Evolutionary conservation across 768 basidiomycete species (phyloP).

Genomic region (Lactifluus piperatus): DNA sequence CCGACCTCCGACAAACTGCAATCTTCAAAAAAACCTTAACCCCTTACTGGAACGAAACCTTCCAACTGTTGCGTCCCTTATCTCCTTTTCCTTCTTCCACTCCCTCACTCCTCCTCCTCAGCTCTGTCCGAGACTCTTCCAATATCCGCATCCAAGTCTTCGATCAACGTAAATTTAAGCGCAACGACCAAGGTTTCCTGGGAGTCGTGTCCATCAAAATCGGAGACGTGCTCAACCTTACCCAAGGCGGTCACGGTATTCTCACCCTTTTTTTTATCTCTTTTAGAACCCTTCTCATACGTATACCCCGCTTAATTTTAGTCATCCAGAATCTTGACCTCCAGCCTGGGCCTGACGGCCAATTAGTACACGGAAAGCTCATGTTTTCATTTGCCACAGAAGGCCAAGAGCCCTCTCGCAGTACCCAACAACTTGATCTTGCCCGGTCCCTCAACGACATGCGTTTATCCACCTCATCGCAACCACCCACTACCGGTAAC

Average conservation of each 20-base stretch:
- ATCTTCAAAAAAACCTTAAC: slow-evolving; percentile 59
- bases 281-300: background rate
- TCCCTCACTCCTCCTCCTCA: slow-evolving; percentile 25
- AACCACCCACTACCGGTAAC: background rate
- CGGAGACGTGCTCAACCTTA: slow-evolving; percentile 33
- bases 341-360: slow-evolving; percentile 60
- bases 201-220: slow-evolving; percentile 41
- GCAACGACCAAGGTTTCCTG: slow-evolving; percentile 68
- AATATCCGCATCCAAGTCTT: slow-evolving; percentile 80
- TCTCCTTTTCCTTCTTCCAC: background rate
- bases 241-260: slow-evolving; percentile 26
- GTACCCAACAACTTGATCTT: slow-evolving; percentile 19
- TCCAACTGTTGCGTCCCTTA: slow-evolving; percentile 54
- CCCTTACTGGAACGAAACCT: slow-evolving; percentile 79
- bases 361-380: slow-evolving; percentile 77
- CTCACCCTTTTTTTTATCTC: background rate
- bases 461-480: slow-evolving; percentile 2
- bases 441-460: slow-evolving; percentile 10
- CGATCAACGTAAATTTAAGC: slow-evolving; percentile 83
- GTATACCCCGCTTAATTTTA: slow-evolving; percentile 19
- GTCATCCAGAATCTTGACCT: slow-evolving; percentile 71
- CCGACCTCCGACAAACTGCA: slow-evolving; percentile 64
- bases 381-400: slow-evolving; percentile 46
- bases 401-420: slow-evolving; percentile 16
- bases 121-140: slow-evolving; percentile 65